Percentiles rank a stretch among this genome's conserved stretches.
phyloP scores from a whole-genome alignment of 139 green algal genomes.

The Raphidocelis subcapitata region DNA sequence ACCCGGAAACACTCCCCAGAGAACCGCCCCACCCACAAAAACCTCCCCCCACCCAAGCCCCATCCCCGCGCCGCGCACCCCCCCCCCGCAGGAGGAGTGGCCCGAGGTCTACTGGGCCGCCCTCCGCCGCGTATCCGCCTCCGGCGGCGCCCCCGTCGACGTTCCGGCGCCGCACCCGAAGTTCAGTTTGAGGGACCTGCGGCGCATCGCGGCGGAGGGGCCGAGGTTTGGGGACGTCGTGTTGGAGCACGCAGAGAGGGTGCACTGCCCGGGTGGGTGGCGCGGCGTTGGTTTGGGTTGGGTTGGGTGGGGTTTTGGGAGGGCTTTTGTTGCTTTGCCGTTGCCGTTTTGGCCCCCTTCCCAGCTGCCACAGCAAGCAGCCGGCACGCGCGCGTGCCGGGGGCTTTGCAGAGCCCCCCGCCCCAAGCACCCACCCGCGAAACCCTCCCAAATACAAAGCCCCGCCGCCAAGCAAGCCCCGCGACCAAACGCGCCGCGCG shows the following conservation, averaged over 20 bases:
- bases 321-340: too few species aligned
- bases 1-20: neutral
- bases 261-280: neutral
- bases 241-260: conserved; percentile 49
- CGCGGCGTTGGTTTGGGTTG: neutral
- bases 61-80: neutral
- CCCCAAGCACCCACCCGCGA: too few species aligned
- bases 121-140: conserved; percentile 4
- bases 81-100: conserved; percentile 38
- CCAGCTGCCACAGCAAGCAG: too few species aligned
- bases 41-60: neutral
- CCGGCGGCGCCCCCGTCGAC: conserved; percentile 14
- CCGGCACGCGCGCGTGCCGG: too few species aligned
- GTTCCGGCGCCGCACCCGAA: conserved; percentile 56
- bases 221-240: conserved; percentile 41
- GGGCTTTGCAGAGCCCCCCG: too few species aligned
- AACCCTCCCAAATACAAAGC: too few species aligned
- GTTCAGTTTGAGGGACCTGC: conserved; percentile 42
- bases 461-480: too few species aligned
- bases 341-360: too few species aligned
- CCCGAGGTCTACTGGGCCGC: conserved; percentile 43
- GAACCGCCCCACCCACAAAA: neutral
- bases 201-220: conserved; percentile 25
- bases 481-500: too few species aligned
- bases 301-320: too few species aligned